phyloP scores from a whole-genome alignment of 257 asterid species.

The Rauvolfia tetraphylla region DNA sequence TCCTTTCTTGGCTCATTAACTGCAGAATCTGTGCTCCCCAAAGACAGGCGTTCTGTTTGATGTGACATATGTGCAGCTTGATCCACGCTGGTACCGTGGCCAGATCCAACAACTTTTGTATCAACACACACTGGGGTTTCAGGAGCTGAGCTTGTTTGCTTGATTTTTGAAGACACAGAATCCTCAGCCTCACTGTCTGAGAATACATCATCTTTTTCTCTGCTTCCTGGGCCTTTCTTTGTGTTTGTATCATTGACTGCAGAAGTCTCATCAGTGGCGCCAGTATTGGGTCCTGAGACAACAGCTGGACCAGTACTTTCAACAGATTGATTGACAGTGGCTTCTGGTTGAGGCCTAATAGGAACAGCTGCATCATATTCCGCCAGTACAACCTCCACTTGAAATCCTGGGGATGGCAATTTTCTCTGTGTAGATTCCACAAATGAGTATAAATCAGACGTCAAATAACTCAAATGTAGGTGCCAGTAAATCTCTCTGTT shows the following conservation, averaged over 20 bases:
- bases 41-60: slow-evolving; percentile 51
- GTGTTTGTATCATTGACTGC: slow-evolving; percentile 29
- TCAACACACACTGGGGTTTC: slow-evolving; percentile 19
- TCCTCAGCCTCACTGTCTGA: slow-evolving; percentile 62
- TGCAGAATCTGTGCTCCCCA: slow-evolving; percentile 39
- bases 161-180: slow-evolving; percentile 34
- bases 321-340: slow-evolving; percentile 28
- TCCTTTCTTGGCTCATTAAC: slow-evolving; percentile 46
- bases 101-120: slow-evolving; percentile 26
- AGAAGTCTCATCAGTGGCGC: slow-evolving; percentile 34
- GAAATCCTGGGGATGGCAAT: slow-evolving; percentile 96
- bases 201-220: slow-evolving; percentile 58
- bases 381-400: slow-evolving; percentile 84
- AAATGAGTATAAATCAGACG: neutral
- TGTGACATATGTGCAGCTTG: slow-evolving; percentile 37
- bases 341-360: slow-evolving; percentile 40
- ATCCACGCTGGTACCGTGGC: slow-evolving; percentile 25
- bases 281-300: slow-evolving; percentile 30
- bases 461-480: neutral
- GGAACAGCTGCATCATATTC: slow-evolving; percentile 52
- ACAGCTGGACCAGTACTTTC: slow-evolving; percentile 35
- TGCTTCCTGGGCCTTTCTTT: slow-evolving; percentile 28
- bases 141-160: slow-evolving; percentile 33
- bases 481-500: neutral
- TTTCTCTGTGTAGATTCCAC: slow-evolving; percentile 60